Conservation (phyloP, 164 flowering plant genomes). For the Aristolochia fimbriata region DNA sequence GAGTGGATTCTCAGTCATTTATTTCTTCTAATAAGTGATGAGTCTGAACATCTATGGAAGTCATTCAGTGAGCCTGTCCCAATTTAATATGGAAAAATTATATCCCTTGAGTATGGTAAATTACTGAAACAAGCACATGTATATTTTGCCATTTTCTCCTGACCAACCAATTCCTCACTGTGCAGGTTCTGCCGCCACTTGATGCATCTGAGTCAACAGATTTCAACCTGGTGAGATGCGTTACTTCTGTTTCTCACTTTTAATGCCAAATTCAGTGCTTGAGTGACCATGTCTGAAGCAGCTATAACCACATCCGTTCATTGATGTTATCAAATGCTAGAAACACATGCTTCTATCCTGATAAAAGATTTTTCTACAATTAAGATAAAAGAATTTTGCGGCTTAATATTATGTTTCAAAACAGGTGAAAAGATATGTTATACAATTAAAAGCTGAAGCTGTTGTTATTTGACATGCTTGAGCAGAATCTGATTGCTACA, state of each 20-base stretch:
- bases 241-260: neutral
- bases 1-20: too few relatives aligned
- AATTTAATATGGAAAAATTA: too few relatives aligned
- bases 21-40: too few relatives aligned
- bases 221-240: slow-evolving; percentile 60
- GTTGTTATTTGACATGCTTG: neutral
- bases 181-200: slow-evolving; percentile 58
- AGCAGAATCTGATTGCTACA: slow-evolving; percentile 83
- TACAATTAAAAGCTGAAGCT: neutral
- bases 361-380: too few relatives aligned
- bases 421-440: neutral
- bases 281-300: neutral
- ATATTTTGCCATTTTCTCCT: neutral
- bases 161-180: neutral
- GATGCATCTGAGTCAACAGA: slow-evolving; percentile 50
- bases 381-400: neutral
- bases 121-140: neutral
- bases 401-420: neutral
- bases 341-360: neutral
- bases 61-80: too few relatives aligned
- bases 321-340: neutral
- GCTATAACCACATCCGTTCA: neutral
- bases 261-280: neutral
- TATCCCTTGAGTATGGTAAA: too few relatives aligned
- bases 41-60: too few relatives aligned